Evolutionary conservation across 306 rosid species (phyloP).

Genomic region (Rosa lucieae): DNA sequence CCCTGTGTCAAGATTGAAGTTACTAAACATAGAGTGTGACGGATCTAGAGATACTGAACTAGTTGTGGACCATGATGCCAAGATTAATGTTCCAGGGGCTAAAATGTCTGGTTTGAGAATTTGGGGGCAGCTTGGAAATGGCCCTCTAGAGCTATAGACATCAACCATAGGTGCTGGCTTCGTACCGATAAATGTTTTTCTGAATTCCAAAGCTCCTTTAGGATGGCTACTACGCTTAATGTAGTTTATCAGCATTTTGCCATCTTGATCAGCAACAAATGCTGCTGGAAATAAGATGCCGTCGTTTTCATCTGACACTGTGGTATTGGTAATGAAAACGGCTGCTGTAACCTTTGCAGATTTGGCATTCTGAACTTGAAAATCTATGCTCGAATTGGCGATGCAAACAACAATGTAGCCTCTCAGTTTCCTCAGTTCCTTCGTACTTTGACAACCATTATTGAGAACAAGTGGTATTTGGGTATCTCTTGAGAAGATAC

Average conservation of each 20-base stretch:
- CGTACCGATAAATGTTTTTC: not conserved
- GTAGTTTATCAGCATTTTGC: slow-evolving; percentile 12
- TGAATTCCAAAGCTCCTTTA: slow-evolving; percentile 11
- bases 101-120: slow-evolving; percentile 19
- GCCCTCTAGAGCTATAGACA: slow-evolving; percentile 21
- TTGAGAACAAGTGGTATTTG: slow-evolving; percentile 7
- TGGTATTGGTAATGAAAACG: not conserved
- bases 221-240: slow-evolving; percentile 2
- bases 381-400: slow-evolving; percentile 4
- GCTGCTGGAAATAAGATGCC: slow-evolving; percentile 1
- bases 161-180: slow-evolving; percentile 23
- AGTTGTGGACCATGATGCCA: slow-evolving; percentile 16
- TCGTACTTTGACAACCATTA: not conserved
- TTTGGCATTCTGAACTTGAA: not conserved
- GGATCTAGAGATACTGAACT: not conserved
- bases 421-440: not conserved
- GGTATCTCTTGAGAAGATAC: not conserved
- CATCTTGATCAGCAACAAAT: slow-evolving; percentile 16
- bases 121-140: slow-evolving; percentile 13
- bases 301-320: not conserved
- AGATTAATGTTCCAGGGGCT: slow-evolving; percentile 15
- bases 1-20: not conserved
- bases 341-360: slow-evolving; percentile 13
- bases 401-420: slow-evolving; percentile 21
- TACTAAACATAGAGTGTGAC: not conserved